Percentiles rank a stretch among this genome's conserved stretches.
Conservation (phyloP, 129 eudicot species). For the Apium graveolens region DNA sequence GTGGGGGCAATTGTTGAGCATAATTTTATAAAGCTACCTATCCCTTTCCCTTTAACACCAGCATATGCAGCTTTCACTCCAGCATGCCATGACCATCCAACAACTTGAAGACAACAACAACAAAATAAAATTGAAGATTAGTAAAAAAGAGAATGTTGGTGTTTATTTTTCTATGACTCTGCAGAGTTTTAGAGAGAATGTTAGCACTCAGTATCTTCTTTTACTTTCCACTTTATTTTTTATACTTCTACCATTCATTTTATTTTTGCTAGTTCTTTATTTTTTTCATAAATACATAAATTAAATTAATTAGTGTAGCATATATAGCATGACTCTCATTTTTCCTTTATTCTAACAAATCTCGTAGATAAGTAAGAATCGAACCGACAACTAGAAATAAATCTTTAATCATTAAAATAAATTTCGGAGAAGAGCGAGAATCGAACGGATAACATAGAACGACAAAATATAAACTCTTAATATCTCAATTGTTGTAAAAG, state of each 20-base stretch:
- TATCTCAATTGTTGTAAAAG: too few relatives aligned
- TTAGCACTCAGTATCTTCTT: conserved; percentile 13
- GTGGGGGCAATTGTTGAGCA: not conserved
- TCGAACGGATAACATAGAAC: too few relatives aligned
- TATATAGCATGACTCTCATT: too few relatives aligned
- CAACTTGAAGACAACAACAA: conserved; percentile 39
- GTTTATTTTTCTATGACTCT: conserved; percentile 2
- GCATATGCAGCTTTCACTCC: conserved; percentile 57
- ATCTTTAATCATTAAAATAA: too few relatives aligned
- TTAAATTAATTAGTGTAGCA: too few relatives aligned
- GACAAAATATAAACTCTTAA: too few relatives aligned
- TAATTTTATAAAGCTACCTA: conserved; percentile 6
- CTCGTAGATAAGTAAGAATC: too few relatives aligned
- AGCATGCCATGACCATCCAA: conserved; percentile 78
- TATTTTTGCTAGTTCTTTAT: not conserved
- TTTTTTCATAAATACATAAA: too few relatives aligned
- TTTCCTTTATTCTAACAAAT: too few relatives aligned
- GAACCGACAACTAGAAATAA: too few relatives aligned
- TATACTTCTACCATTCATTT: not conserved
- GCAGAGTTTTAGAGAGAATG: conserved; percentile 21
- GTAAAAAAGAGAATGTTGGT: conserved; percentile 28
- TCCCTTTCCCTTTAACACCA: conserved; percentile 6
- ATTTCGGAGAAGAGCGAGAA: too few relatives aligned
- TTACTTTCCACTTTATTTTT: not conserved
- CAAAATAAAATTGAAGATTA: not conserved